Conservation (phyloP, 257 asterid genomes). For the Solanum clarkiae region DNA sequence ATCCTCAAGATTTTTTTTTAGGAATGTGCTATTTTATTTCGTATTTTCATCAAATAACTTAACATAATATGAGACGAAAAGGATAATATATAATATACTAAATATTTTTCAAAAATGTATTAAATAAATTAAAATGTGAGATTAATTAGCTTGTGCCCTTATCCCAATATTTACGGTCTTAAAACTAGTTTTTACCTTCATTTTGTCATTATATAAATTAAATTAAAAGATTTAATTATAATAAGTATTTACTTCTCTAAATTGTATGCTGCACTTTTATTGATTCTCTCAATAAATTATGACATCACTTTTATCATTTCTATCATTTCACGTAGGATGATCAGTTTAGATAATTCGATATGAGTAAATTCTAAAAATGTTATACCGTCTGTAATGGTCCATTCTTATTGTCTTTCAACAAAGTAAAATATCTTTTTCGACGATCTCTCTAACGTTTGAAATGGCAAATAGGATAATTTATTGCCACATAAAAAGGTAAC, state of each 20-base stretch:
- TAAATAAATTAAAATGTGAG: not conserved
- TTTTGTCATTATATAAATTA: not conserved
- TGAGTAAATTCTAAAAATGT: not conserved
- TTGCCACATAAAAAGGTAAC: not conserved
- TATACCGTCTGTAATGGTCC: not conserved
- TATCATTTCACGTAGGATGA: not conserved
- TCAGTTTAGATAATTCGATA: not conserved
- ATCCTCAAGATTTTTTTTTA: not conserved
- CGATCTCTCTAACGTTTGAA: not conserved
- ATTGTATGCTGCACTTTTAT: too few species aligned
- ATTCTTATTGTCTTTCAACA: not conserved
- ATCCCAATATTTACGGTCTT: constrained; percentile 39
- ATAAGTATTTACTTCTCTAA: not conserved
- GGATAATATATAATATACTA: not conserved
- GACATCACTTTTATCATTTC: not conserved
- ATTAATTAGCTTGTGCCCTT: constrained; percentile 25
- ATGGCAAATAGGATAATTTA: not conserved
- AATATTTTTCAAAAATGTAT: not conserved
- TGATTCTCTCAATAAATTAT: too few species aligned
- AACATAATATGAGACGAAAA: not conserved
- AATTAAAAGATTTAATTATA: not conserved
- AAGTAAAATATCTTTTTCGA: not conserved
- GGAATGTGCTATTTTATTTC: not conserved
- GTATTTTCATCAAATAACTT: not conserved
- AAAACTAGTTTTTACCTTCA: constrained; percentile 48